Conservation (phyloP, 2,329 filamentous ascomycete species). For the Pseudopithomyces chartarum region DNA sequence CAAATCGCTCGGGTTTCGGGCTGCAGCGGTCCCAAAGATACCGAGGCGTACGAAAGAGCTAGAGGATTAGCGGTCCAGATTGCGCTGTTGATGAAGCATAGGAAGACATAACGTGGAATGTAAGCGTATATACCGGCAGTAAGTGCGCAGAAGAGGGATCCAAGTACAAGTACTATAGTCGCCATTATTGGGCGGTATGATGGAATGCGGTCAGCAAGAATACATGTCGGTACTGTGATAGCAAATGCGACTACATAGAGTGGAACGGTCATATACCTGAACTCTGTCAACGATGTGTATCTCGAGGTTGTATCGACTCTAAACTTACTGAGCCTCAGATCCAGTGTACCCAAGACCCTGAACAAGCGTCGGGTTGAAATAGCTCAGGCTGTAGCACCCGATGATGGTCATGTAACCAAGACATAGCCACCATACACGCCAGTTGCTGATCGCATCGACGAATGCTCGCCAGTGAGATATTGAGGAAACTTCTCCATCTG, state of each 20-base stretch:
- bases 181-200: conserved; percentile 22
- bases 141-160: conserved; percentile 27
- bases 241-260: conserved; percentile 28
- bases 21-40: conserved; percentile 24
- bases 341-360: conserved; percentile 25
- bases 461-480: conserved; percentile 28
- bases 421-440: conserved; percentile 29
- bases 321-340: conserved; percentile 23
- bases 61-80: conserved; percentile 33
- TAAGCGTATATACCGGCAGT: conserved; percentile 30
- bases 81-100: conserved; percentile 30
- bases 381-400: conserved; percentile 30
- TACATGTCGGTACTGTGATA: conserved; percentile 27
- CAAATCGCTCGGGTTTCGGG: conserved; percentile 28
- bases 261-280: conserved; percentile 27
- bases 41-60: conserved; percentile 25
- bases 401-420: conserved; percentile 34
- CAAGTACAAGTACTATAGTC: conserved; percentile 17
- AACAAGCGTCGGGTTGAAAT: conserved; percentile 30
- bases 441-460: conserved; percentile 25
- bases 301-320: too few species aligned
- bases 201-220: conserved; percentile 23
- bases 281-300: background rate
- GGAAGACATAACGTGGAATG: conserved; percentile 29
- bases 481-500: conserved; percentile 20